phyloP scores from a whole-genome alignment of 768 basidiomycete genomes.

The Nidularia pulvinata region DNA sequence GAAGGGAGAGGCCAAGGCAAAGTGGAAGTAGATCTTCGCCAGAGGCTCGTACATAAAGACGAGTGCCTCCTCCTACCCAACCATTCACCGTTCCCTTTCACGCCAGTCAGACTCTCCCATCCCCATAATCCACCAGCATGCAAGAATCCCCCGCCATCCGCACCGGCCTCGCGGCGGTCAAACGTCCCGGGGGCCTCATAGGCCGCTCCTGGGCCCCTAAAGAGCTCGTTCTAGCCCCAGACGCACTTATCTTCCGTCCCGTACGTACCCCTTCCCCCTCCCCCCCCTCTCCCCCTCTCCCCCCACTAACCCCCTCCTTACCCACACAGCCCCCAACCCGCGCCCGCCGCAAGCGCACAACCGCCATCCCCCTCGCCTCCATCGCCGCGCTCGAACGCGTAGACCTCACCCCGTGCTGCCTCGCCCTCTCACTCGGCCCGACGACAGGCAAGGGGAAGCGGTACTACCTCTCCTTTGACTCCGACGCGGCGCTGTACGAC shows the following conservation, averaged over 20 bases:
- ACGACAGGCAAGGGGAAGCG: conserved; percentile 15
- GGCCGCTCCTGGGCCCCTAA: conserved; percentile 18
- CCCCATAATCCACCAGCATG: background rate
- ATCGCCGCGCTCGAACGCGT: conserved; percentile 37
- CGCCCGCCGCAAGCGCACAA: background rate
- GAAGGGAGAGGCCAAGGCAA: too few relatives aligned
- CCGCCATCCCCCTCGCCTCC: conserved; percentile 27
- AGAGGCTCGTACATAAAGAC: background rate
- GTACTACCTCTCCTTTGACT: conserved; percentile 33
- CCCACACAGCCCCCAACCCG: conserved; percentile 14
- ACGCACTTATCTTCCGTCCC: conserved; percentile 15
- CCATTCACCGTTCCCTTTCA: background rate
- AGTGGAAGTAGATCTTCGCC: background rate
- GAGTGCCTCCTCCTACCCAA: background rate
- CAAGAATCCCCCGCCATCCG: conserved; percentile 10
- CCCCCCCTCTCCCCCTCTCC: background rate
- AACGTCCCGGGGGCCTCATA: conserved; percentile 15
- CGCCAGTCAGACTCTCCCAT: background rate
- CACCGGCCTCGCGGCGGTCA: conserved; percentile 13
- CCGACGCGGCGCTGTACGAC: conserved; percentile 38
- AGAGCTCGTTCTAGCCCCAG: conserved; percentile 16
- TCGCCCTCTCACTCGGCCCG: conserved; percentile 14
- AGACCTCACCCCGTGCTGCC: conserved; percentile 31
- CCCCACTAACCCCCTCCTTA: conserved; percentile 9
- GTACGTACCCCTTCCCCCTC: conserved; percentile 8